A percentile compares a stretch with the other conserved stretches of the same genome.
phyloP scores from a whole-genome alignment of 371 early-diverging fungal species.

The Massospora cicadina region DNA sequence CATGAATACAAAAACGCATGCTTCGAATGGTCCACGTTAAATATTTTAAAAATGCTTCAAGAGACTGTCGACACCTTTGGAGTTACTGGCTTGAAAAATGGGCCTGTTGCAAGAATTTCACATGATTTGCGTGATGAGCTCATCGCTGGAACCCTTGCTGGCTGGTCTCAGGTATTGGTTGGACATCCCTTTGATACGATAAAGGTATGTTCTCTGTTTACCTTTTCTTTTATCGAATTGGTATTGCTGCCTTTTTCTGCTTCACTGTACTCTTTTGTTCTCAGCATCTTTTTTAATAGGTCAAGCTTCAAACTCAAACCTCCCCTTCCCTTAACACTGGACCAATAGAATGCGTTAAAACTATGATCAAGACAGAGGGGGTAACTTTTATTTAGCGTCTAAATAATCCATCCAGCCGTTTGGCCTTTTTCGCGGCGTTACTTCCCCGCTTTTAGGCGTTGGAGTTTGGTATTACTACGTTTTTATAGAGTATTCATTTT shows the following conservation, averaged over 20 bases:
- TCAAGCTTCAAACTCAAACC: constrained; percentile 64
- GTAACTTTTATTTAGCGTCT: constrained; percentile 19
- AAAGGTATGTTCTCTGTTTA: constrained; percentile 26
- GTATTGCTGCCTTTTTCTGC: too few relatives aligned
- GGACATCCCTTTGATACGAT: constrained; percentile 64
- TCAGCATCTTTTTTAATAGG: too few relatives aligned
- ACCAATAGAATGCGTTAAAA: constrained; percentile 48
- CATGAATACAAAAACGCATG: too few relatives aligned
- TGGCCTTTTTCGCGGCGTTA: constrained; percentile 67
- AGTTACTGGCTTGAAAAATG: too few relatives aligned
- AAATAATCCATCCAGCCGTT: constrained; percentile 20
- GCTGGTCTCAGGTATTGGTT: constrained; percentile 67
- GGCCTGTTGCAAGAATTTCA: too few relatives aligned
- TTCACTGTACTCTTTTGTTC: too few relatives aligned
- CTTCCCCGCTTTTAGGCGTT: constrained; percentile 65
- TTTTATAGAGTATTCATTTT: too few relatives aligned
- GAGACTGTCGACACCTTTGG: too few relatives aligned
- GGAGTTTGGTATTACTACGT: constrained; percentile 42
- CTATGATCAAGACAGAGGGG: constrained; percentile 50
- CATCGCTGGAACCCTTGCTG: constrained; percentile 57
- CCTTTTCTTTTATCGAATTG: too few relatives aligned
- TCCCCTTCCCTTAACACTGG: constrained; percentile 36
- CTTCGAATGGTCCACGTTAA: too few relatives aligned
- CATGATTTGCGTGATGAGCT: constrained; percentile 22
- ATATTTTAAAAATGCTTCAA: too few relatives aligned